Percentiles rank a stretch among this genome's conserved stretches.
These are phyloP conservation scores for Phallus indusiatus DNA, from an alignment of 768 basidiomycete species.

Conservation along the genomic window DNA sequence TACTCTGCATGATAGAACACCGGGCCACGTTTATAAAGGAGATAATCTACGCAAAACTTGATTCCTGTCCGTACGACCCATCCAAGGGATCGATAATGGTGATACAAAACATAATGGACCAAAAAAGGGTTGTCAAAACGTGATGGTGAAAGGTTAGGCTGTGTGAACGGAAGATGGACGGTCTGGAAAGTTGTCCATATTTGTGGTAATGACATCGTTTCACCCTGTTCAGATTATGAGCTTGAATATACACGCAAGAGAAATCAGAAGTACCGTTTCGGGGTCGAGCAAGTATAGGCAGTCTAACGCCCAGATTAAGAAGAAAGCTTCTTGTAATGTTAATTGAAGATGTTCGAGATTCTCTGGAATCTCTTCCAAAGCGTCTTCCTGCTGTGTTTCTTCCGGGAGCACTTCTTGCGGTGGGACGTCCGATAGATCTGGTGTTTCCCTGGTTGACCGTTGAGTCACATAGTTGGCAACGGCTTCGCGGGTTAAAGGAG, in stretches of 20 bases:
- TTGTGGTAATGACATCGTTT: slow-evolving; percentile 43
- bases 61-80: slow-evolving; percentile 96
- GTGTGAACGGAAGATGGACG: slow-evolving; percentile 36
- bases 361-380: slow-evolving; percentile 46
- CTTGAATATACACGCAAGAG: background rate
- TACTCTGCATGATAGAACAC: slow-evolving; percentile 96
- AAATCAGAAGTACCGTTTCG: slow-evolving; percentile 42
- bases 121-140: slow-evolving; percentile 90
- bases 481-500: slow-evolving; percentile 10
- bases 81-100: slow-evolving; percentile 91
- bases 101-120: slow-evolving; percentile 81
- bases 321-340: slow-evolving; percentile 83
- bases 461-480: slow-evolving; percentile 3
- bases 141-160: slow-evolving; percentile 16
- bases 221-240: slow-evolving; percentile 28
- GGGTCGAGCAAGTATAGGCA: slow-evolving; percentile 67
- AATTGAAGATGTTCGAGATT: slow-evolving; percentile 89
- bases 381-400: slow-evolving; percentile 25
- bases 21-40: slow-evolving; percentile 90
- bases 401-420: background rate
- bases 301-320: slow-evolving; percentile 74
- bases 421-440: background rate
- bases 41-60: slow-evolving; percentile 95
- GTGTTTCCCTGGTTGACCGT: background rate
- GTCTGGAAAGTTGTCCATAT: slow-evolving; percentile 60